Conservation (phyloP, 1,139 yeast species). For the Geotrichum europaeum region DNA sequence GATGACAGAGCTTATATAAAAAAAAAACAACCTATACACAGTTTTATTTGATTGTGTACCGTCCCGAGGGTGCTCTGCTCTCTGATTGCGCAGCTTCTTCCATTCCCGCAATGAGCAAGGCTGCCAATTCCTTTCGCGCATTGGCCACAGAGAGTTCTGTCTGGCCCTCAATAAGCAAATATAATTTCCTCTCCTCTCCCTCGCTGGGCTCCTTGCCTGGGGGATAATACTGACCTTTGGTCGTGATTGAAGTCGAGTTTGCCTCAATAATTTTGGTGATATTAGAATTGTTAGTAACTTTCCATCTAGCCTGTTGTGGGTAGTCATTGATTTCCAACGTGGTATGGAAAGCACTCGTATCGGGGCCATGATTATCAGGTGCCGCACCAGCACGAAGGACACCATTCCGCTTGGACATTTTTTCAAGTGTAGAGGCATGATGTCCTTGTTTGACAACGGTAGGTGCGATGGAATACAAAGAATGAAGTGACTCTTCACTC, state of each 20-base stretch:
- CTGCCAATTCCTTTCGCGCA: constrained; percentile 61
- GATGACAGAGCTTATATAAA: neutral
- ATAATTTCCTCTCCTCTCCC: constrained; percentile 66
- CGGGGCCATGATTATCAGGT: constrained; percentile 59
- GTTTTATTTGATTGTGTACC: constrained; percentile 21
- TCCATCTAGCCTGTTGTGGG: constrained; percentile 82
- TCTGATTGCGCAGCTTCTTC: constrained; percentile 40
- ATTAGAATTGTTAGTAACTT: constrained; percentile 64
- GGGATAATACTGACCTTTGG: constrained; percentile 73
- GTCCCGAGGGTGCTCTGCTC: constrained; percentile 31
- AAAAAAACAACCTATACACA: too few relatives aligned
- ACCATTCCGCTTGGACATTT: constrained; percentile 8
- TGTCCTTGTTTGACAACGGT: constrained; percentile 16
- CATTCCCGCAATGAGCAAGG: constrained; percentile 56
- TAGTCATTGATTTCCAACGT: constrained; percentile 74
- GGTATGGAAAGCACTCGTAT: constrained; percentile 60
- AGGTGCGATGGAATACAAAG: constrained; percentile 6
- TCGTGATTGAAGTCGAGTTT: constrained; percentile 74
- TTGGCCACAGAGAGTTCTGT: constrained; percentile 56
- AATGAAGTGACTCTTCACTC: constrained; percentile 1
- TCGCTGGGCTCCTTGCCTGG: constrained; percentile 43
- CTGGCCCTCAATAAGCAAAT: constrained; percentile 71
- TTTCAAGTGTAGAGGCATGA: constrained; percentile 12
- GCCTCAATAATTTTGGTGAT: constrained; percentile 61
- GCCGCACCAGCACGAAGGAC: constrained; percentile 44